Conservation (phyloP, 2,329 filamentous ascomycete species). For the Aspergillus cejpii region DNA sequence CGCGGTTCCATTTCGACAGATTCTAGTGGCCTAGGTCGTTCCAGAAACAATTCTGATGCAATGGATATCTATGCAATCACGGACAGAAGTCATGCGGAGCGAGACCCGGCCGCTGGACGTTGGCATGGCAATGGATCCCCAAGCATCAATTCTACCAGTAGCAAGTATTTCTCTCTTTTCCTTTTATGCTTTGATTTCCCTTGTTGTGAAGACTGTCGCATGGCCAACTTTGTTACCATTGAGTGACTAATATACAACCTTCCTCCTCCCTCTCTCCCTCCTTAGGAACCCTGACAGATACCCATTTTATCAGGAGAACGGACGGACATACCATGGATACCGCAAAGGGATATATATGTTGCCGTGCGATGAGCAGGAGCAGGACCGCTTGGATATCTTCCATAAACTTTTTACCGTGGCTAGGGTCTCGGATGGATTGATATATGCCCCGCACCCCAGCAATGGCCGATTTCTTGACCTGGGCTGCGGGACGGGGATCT, state of each 20-base stretch:
- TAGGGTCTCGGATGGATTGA: conserved; percentile 45
- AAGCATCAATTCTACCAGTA: conserved; percentile 13
- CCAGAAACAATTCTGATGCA: conserved; percentile 32
- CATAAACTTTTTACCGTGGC: conserved; percentile 68
- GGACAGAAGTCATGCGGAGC: conserved; percentile 24
- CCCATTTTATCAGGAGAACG: conserved; percentile 56
- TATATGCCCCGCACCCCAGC: conserved; percentile 36
- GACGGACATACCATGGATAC: conserved; percentile 62
- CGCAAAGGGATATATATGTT: conserved; percentile 64
- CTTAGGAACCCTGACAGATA: conserved; percentile 34
- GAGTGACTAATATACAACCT: conserved; percentile 14
- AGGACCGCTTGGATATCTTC: conserved; percentile 72
- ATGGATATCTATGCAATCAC: conserved; percentile 34
- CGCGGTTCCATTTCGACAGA: conserved; percentile 23
- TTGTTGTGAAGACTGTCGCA: background rate
- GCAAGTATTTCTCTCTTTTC: conserved; percentile 19
- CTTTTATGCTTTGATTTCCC: background rate
- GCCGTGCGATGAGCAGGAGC: conserved; percentile 70
- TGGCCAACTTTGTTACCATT: conserved; percentile 1
- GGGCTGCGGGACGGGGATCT: conserved; percentile 84
- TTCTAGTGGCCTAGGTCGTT: conserved; percentile 23
- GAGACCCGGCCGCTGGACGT: conserved; percentile 16
- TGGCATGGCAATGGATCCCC: conserved; percentile 30
- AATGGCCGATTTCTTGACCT: conserved; percentile 55
- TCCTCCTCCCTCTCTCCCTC: conserved; percentile 1